These are phyloP conservation scores for Eragrostis tef DNA, from an alignment of 202 grass and related monocot species.

Conservation along the genomic window DNA sequence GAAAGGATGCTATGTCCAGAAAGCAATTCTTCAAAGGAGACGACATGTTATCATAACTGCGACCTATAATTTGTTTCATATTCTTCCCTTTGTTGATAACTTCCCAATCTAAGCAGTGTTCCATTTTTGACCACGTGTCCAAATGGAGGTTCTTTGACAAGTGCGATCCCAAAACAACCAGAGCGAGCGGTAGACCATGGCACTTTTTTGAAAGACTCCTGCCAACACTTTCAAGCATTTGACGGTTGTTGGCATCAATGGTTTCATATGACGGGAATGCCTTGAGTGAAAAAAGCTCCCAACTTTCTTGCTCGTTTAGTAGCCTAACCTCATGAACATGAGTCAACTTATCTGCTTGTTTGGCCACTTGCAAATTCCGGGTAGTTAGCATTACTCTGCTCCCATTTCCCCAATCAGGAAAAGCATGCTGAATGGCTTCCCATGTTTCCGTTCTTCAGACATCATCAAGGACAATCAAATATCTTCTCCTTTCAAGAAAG, in stretches of 20 bases:
- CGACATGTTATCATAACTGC: neutral
- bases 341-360: neutral
- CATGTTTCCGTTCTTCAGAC: neutral
- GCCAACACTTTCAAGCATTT: neutral
- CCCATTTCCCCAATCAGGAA: neutral
- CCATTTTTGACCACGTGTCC: neutral
- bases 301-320: neutral
- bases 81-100: neutral
- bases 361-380: neutral
- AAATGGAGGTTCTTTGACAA: neutral
- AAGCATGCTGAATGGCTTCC: neutral
- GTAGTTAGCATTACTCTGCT: constrained; percentile 13
- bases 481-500: neutral
- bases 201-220: neutral
- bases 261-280: neutral
- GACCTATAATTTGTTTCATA: neutral
- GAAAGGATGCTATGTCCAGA: neutral
- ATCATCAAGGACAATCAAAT: neutral
- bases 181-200: neutral
- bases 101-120: neutral
- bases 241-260: neutral
- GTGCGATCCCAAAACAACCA: neutral
- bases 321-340: neutral
- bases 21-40: neutral
- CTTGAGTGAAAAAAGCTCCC: neutral